phyloP scores from a whole-genome alignment of 306 rosid genomes.

The Elaeagnus macrophylla region DNA sequence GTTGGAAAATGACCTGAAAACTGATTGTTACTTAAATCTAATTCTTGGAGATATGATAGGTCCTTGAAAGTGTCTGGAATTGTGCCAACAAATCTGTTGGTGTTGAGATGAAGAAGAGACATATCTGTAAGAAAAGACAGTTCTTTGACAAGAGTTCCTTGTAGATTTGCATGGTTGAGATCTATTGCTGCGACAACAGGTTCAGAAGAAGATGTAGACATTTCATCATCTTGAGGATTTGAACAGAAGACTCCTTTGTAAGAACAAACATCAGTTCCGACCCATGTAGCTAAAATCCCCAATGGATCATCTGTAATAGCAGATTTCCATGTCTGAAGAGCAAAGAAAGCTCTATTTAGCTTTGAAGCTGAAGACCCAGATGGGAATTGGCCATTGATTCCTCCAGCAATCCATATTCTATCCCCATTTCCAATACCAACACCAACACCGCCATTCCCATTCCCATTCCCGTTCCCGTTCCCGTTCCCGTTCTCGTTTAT shows the following conservation, averaged over 20 bases:
- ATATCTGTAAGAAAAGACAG: slow-evolving; percentile 62
- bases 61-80: slow-evolving; percentile 59
- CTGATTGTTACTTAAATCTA: slow-evolving; percentile 83
- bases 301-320: slow-evolving; percentile 74
- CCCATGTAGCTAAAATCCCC: slow-evolving; percentile 53
- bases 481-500: no score
- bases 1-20: slow-evolving; percentile 75
- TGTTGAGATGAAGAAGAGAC: slow-evolving; percentile 77
- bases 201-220: slow-evolving; percentile 20
- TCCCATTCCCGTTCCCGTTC: no score
- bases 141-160: slow-evolving; percentile 69
- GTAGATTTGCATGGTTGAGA: slow-evolving; percentile 88
- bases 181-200: slow-evolving; percentile 69
- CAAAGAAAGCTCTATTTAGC: slow-evolving; percentile 51
- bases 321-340: slow-evolving; percentile 88
- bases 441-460: no score
- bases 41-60: slow-evolving; percentile 54
- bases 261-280: slow-evolving; percentile 72
- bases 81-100: slow-evolving; percentile 59
- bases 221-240: slow-evolving; percentile 26
- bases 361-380: slow-evolving; percentile 39
- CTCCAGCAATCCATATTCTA: slow-evolving; percentile 63
- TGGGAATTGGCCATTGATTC: slow-evolving; percentile 34
- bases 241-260: slow-evolving; percentile 85
- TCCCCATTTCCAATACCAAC: slow-evolving; percentile 21